Conservation (phyloP, 2,329 filamentous ascomycete genomes). For the Saccharata proteae region DNA sequence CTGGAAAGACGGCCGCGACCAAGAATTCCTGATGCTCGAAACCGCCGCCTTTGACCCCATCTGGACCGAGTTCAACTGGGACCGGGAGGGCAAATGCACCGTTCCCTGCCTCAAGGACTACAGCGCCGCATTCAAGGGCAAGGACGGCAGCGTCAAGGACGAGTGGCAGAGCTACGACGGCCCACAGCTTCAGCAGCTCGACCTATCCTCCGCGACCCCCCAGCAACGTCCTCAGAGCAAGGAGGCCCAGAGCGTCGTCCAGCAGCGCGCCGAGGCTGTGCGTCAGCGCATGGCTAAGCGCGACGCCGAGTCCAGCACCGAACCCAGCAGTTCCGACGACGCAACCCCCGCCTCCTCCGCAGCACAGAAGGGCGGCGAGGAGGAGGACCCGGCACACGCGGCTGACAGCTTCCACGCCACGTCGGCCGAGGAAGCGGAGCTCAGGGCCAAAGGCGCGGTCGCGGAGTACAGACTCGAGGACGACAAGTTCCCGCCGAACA, state of each 20-base stretch:
- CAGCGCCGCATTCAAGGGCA: slow-evolving; percentile 39
- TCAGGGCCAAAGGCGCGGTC: slow-evolving; percentile 29
- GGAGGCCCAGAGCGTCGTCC: slow-evolving; percentile 2
- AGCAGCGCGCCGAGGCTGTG: slow-evolving; percentile 15
- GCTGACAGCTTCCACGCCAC: slow-evolving; percentile 29
- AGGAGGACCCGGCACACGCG: slow-evolving; percentile 10
- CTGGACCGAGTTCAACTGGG: slow-evolving; percentile 46
- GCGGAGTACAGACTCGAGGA: slow-evolving; percentile 35
- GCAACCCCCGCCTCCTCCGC: slow-evolving; percentile 13
- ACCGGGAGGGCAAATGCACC: slow-evolving; percentile 39
- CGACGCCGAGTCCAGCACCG: too few species aligned
- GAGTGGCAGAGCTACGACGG: slow-evolving; percentile 44
- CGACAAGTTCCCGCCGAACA: slow-evolving; percentile 44
- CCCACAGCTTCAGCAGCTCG: slow-evolving; percentile 25
- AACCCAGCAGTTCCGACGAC: slow-evolving; percentile 9
- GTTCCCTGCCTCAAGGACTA: slow-evolving; percentile 44
- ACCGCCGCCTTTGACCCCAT: slow-evolving; percentile 45
- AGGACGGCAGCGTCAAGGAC: slow-evolving; percentile 31
- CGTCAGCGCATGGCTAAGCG: slow-evolving; percentile 10
- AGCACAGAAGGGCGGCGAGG: slow-evolving; percentile 15
- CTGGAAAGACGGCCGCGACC: slow-evolving; percentile 42
- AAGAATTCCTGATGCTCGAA: slow-evolving; percentile 45
- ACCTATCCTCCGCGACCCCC: slow-evolving; percentile 14
- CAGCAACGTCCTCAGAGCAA: slow-evolving; percentile 9
- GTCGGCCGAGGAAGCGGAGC: slow-evolving; percentile 26